These are phyloP conservation scores for Suillus luteus DNA, from an alignment of 768 basidiomycete genomes.

Conservation along the genomic window DNA sequence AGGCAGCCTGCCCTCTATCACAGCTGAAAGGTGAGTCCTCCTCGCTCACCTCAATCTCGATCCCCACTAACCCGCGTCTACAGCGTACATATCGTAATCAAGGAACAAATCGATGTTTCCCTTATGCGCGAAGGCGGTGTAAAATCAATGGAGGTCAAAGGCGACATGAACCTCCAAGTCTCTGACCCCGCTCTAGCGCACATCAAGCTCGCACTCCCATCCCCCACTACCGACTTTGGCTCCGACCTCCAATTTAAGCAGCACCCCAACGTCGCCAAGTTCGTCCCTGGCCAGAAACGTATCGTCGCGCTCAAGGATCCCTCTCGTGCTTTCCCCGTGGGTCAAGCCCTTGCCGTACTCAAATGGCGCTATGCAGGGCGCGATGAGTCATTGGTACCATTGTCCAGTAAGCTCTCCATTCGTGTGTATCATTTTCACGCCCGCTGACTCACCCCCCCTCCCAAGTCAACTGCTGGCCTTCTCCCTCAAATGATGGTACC, in stretches of 20 bases:
- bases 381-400: conserved; percentile 89
- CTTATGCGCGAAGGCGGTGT: conserved; percentile 91
- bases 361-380: conserved; percentile 92
- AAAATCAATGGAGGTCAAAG: conserved; percentile 87
- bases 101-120: conserved; percentile 79
- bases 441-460: conserved; percentile 5
- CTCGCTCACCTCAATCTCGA: neutral
- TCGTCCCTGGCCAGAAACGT: conserved; percentile 64
- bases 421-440: neutral
- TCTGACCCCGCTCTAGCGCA: conserved; percentile 73
- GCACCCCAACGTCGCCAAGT: conserved; percentile 93
- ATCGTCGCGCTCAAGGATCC: conserved; percentile 84
- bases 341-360: conserved; percentile 82
- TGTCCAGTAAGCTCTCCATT: conserved; percentile 71
- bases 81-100: conserved; percentile 86
- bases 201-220: conserved; percentile 65
- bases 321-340: conserved; percentile 81
- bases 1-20: conserved; percentile 73
- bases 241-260: conserved; percentile 92
- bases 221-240: conserved; percentile 58
- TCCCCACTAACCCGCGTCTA: neutral
- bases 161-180: conserved; percentile 91
- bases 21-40: conserved; percentile 64
- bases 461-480: conserved; percentile 96
- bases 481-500: conserved; percentile 87